Percentiles rank a stretch among this genome's conserved stretches.
These are phyloP conservation scores for cucumber (Cucumis sativus) DNA, from an alignment of 306 rosid species.

Conservation along the genomic window Cucumber_9930_V3 NC_026659.2:30831501-30832000, in stretches of 20 bases:
- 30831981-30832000: constrained; percentile 53
- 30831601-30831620: not conserved
- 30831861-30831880: constrained; percentile 66
- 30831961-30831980: constrained; percentile 43
- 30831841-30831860: constrained; percentile 62
- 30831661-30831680: constrained; percentile 53
- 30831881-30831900: constrained; percentile 31
- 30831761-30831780: constrained; percentile 39
- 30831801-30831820: constrained; percentile 53
- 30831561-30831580: too few relatives aligned
- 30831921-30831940: constrained; percentile 40
- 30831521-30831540: too few relatives aligned
- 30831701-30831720: constrained; percentile 56
- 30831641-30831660: constrained; percentile 42
- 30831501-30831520: too few relatives aligned
- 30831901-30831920: constrained; percentile 65
- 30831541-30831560: too few relatives aligned
- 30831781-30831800: constrained; percentile 56
- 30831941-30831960: constrained; percentile 52
- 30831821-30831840: constrained; percentile 39
- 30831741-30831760: constrained; percentile 39
- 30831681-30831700: constrained; percentile 82
- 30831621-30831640: constrained; percentile 80
- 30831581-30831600: too few relatives aligned
- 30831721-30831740: constrained; percentile 48